phyloP scores from a whole-genome alignment of 2,329 filamentous ascomycete species.

The Aspergillus pseudoviridinutans region DNA sequence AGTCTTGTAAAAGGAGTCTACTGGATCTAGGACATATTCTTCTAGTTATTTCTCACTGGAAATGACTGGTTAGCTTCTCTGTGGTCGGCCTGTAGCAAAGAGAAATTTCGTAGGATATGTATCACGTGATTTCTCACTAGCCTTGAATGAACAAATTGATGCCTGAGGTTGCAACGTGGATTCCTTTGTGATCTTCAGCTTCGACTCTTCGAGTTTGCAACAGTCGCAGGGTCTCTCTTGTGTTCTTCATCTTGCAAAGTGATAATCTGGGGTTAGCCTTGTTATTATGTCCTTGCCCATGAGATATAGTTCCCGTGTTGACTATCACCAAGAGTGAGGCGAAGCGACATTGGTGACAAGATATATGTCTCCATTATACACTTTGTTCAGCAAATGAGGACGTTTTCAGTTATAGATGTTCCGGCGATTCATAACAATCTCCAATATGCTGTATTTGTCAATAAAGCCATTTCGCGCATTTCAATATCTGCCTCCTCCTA shows the following conservation, averaged over 20 bases:
- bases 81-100: too few species aligned
- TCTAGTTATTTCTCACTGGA: too few species aligned
- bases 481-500: background rate
- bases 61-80: too few species aligned
- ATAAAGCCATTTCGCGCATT: background rate
- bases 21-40: background rate
- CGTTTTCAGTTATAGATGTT: too few species aligned
- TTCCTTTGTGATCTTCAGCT: background rate
- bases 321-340: too few species aligned
- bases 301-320: background rate
- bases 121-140: background rate
- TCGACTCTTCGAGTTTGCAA: too few species aligned
- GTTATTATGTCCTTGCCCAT: background rate
- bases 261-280: background rate
- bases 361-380: too few species aligned
- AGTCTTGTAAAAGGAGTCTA: background rate
- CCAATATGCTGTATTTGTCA: too few species aligned
- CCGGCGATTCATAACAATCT: too few species aligned
- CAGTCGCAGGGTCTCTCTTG: background rate
- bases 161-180: background rate
- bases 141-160: background rate
- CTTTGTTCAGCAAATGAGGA: too few species aligned
- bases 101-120: background rate
- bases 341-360: too few species aligned
- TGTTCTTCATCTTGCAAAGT: background rate